Conservation (phyloP, 202 grass and related monocot species). For the Hordeum pubiflorum region DNA sequence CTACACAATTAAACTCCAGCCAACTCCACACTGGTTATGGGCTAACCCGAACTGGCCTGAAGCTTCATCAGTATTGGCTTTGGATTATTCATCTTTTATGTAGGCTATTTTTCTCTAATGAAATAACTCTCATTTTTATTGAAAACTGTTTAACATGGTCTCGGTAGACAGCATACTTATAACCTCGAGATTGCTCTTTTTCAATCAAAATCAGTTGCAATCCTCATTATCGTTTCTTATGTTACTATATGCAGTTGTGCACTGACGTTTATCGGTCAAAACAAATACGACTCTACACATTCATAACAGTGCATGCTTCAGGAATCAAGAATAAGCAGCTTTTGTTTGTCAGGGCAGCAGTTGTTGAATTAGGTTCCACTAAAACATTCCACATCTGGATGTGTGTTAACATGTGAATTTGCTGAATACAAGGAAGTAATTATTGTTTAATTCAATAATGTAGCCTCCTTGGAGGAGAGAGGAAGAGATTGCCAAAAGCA, state of each 20-base stretch:
- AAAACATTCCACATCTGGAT: no score
- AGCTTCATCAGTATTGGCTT: background rate
- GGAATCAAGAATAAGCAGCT: no score
- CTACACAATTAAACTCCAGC: background rate
- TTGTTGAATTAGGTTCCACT: no score
- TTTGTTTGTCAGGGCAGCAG: no score
- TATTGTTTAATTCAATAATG: background rate
- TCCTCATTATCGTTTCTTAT: background rate
- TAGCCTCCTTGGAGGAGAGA: background rate
- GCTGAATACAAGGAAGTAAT: background rate
- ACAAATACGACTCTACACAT: background rate
- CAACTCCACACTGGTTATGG: slow-evolving; percentile 1
- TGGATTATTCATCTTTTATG: background rate
- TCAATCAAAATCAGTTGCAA: background rate
- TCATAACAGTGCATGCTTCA: background rate
- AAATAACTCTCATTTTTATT: background rate
- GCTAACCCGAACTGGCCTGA: slow-evolving; percentile 10
- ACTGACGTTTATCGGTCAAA: background rate
- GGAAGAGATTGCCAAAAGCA: background rate
- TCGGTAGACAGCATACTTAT: background rate
- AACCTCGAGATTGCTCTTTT: background rate
- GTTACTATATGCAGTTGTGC: background rate
- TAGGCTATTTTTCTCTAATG: background rate
- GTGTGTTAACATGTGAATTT: no score
- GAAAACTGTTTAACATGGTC: background rate